phyloP scores from a whole-genome alignment of 1,139 yeast species.

The Protomyces gravidus region DNA sequence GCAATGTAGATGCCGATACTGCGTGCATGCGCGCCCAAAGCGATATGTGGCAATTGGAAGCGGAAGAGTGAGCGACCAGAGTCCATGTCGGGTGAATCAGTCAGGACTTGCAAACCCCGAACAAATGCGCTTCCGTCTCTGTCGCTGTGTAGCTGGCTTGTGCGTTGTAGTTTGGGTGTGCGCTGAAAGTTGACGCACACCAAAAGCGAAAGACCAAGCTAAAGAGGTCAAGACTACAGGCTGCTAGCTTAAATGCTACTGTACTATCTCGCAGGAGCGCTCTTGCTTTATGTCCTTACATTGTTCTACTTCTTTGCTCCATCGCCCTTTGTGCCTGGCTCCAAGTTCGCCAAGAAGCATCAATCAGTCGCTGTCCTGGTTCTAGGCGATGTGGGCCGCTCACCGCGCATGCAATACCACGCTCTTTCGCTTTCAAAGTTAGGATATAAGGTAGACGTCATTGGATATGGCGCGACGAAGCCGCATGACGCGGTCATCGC shows the following conservation, averaged over 20 bases:
- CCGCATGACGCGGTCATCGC: slow-evolving; percentile 38
- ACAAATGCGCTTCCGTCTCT: too few relatives aligned
- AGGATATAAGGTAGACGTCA: slow-evolving; percentile 72
- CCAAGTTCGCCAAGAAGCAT: slow-evolving; percentile 23
- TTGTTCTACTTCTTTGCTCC: slow-evolving; percentile 24
- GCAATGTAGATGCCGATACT: slow-evolving; percentile 19
- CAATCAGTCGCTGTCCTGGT: slow-evolving; percentile 62
- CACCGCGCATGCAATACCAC: slow-evolving; percentile 93
- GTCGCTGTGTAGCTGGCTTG: too few relatives aligned
- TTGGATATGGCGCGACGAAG: slow-evolving; percentile 70
- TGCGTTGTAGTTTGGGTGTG: too few relatives aligned
- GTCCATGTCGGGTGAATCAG: background rate
- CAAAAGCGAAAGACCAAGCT: too few relatives aligned
- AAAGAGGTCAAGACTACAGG: too few relatives aligned
- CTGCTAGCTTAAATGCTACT: background rate
- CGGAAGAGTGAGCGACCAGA: slow-evolving; percentile 9
- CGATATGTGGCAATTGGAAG: slow-evolving; percentile 17
- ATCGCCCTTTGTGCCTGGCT: slow-evolving; percentile 18
- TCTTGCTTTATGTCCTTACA: slow-evolving; percentile 9
- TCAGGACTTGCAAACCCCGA: too few relatives aligned
- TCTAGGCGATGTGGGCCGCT: slow-evolving; percentile 89
- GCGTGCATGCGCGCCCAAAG: slow-evolving; percentile 21
- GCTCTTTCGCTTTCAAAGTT: slow-evolving; percentile 67
- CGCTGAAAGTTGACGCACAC: too few relatives aligned
- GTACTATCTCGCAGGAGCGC: slow-evolving; percentile 11